Evolutionary conservation across 129 eudicot species (phyloP).

Genomic region (sunflower (Helianthus annuus)): HanXRQr2.0-SUNRISE NC_035441.2:159921511-159922010

Average conservation of each 20-base stretch:
- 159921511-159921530: conserved; percentile 75
- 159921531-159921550: conserved; percentile 78
- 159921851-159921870: conserved; percentile 41
- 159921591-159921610: conserved; percentile 32
- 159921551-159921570: conserved; percentile 85
- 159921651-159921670: conserved; percentile 34
- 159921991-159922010: conserved; percentile 90
- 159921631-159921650: conserved; percentile 48
- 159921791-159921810: conserved; percentile 41
- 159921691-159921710: conserved; percentile 45
- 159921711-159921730: conserved; percentile 35
- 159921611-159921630: conserved; percentile 25
- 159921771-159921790: conserved; percentile 31
- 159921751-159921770: conserved; percentile 40
- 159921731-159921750: conserved; percentile 44
- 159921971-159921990: conserved; percentile 74
- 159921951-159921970: conserved; percentile 36
- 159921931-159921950: conserved; percentile 65
- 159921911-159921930: conserved; percentile 87
- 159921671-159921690: conserved; percentile 52
- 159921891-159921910: conserved; percentile 97
- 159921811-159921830: conserved; percentile 51
- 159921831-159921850: conserved; percentile 40
- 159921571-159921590: conserved; percentile 56
- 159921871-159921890: conserved; percentile 68